phyloP scores from a whole-genome alignment of 2,329 filamentous ascomycete species.

The Calonectria multiphialidica region DNA sequence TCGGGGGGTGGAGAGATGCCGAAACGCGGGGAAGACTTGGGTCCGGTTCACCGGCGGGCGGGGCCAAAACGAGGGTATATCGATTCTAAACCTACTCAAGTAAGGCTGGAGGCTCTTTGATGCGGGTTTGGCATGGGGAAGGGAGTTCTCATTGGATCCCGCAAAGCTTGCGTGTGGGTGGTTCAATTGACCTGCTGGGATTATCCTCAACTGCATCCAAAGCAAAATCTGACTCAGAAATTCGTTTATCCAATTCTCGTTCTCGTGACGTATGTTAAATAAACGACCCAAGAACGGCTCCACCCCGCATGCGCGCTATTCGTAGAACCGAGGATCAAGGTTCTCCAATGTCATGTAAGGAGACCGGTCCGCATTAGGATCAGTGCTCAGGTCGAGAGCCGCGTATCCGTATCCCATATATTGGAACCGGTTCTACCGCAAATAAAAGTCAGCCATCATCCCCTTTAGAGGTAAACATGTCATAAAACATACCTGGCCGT shows the following conservation, averaged over 20 bases:
- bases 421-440: not conserved
- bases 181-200: too few relatives aligned
- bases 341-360: not conserved
- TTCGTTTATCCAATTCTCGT: not conserved
- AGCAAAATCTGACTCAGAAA: not conserved
- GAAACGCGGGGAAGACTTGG: not conserved
- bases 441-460: not conserved
- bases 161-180: not conserved
- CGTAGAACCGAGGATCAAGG: conserved; percentile 1
- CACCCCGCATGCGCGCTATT: too few relatives aligned
- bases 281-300: too few relatives aligned
- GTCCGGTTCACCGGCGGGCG: not conserved
- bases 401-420: not conserved
- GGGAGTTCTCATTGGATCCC: not conserved
- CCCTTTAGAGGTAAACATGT: fast-evolving
- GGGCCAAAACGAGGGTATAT: not conserved
- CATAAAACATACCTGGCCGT: not conserved
- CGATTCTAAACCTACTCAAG: not conserved
- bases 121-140: not conserved
- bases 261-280: too few relatives aligned
- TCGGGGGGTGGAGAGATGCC: not conserved
- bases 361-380: not conserved
- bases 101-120: not conserved
- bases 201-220: too few relatives aligned
- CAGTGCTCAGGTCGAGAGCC: not conserved